Conservation (phyloP, 495 filamentous ascomycete species). For the Neurospora discreta region DNA sequence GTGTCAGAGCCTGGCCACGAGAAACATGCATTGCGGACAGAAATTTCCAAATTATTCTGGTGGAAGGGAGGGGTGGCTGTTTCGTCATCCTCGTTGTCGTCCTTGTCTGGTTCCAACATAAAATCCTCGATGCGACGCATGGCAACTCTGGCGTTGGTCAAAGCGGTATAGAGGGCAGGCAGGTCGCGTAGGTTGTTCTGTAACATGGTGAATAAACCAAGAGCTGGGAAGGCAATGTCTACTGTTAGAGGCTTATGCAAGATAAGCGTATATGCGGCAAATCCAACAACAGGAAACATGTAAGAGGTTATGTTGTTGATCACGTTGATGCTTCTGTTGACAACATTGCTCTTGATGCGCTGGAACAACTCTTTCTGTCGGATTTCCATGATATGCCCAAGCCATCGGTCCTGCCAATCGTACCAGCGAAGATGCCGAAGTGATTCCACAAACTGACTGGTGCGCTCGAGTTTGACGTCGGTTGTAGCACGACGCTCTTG, state of each 20-base stretch:
- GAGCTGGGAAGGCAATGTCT: constrained; percentile 71
- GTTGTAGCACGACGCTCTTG: constrained; percentile 52
- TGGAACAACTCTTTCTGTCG: constrained; percentile 56
- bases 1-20: constrained; percentile 59
- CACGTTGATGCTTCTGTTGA: constrained; percentile 45
- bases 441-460: constrained; percentile 69
- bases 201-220: constrained; percentile 66
- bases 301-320: constrained; percentile 54
- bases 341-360: constrained; percentile 53
- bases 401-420: constrained; percentile 75
- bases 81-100: constrained; percentile 26
- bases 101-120: constrained; percentile 74
- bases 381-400: constrained; percentile 57
- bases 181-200: constrained; percentile 58
- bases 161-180: constrained; percentile 54
- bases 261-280: constrained; percentile 65
- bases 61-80: constrained; percentile 2
- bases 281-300: constrained; percentile 65
- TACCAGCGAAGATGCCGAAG: constrained; percentile 84
- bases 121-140: constrained; percentile 71
- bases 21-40: constrained; percentile 55
- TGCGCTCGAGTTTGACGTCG: constrained; percentile 60
- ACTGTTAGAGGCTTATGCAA: constrained; percentile 53
- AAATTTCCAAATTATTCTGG: constrained; percentile 25
- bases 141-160: constrained; percentile 65